Evolutionary conservation across 345 rosid genomes (phyloP), one percentile per base, ranked within the genome.

Genomic region (Hibiscus syriacus): DNA sequence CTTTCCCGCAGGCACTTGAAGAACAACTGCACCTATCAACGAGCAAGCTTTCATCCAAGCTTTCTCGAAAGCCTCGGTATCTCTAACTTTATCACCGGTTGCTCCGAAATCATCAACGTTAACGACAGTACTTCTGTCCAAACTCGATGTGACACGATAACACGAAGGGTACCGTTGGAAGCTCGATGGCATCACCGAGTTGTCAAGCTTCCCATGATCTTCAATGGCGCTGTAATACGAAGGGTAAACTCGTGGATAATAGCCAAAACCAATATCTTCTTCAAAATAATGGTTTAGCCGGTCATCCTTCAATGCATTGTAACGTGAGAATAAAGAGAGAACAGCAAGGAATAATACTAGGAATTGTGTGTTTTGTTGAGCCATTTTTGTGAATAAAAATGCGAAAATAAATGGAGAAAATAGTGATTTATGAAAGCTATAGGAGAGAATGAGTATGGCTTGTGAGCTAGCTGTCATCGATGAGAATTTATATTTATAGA

Each of bases 31-130:
- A 46, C 76, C 84, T 20, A 4, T 55, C 9, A 77, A 63, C 5
- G 92, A 79, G 69, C 97, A 92, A 12, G 92, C 96, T 75, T 68
- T 80, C 25, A 84, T 64, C 98, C 98, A 92, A 0, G 92, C 97
- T 75, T 79, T 74, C 72, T 72, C 16, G 60, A 92, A 86, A 45
- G 89, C 90, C 90, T 77, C 27, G 0, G 90, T 81, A 73, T 84
- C 94, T 34, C 86, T 88, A 6, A 2, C 55, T 39, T 90, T 90
- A 45, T 81, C 85, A 22, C 79, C 93, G 68, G 45, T 70, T 32
- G 89, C 90, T 67, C 94, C 89, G 68, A 76, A 90, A 64, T 84
- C 81, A 52, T 76, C 74, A 34, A 92, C 86, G 60, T 19, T 76
- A 72, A 86, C 27, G 2, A 20, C 25, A 10, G 67, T 68, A n/a